phyloP scores from a whole-genome alignment of 805 yeast genomes.

The Hanseniaspora meyeri region DNA sequence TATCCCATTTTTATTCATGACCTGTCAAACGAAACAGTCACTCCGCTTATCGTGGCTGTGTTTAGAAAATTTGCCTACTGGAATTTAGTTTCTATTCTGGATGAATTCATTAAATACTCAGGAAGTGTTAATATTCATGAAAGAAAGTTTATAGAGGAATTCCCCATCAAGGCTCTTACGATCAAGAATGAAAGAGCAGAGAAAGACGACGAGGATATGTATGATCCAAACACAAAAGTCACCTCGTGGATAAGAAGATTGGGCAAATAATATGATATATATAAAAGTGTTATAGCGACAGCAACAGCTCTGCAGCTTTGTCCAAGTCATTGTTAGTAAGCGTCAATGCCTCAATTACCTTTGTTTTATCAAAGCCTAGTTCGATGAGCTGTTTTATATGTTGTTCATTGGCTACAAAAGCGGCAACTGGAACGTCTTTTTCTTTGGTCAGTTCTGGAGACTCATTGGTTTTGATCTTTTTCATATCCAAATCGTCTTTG shows the following conservation, averaged over 20 bases:
- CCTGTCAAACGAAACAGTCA: slow-evolving; percentile 77
- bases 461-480: slow-evolving; percentile 4
- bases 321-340: slow-evolving; percentile 9
- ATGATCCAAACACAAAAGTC: not conserved
- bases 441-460: not conserved
- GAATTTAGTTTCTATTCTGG: slow-evolving; percentile 78
- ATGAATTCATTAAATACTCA: slow-evolving; percentile 68
- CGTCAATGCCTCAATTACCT: slow-evolving; percentile 6
- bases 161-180: slow-evolving; percentile 38
- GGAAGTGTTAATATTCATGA: slow-evolving; percentile 73
- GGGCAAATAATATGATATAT: not conserved
- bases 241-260: slow-evolving; percentile 11
- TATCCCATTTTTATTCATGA: slow-evolving; percentile 79
- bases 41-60: slow-evolving; percentile 76
- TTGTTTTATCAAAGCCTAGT: slow-evolving; percentile 29
- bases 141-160: slow-evolving; percentile 69
- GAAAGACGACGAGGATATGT: slow-evolving; percentile 25
- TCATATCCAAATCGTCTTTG: not conserved
- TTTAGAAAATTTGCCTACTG: slow-evolving; percentile 71
- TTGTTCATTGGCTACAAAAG: slow-evolving; percentile 7
- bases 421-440: not conserved
- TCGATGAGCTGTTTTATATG: slow-evolving; percentile 16
- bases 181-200: slow-evolving; percentile 39
- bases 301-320: slow-evolving; percentile 6
- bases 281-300: not conserved